Evolutionary conservation across 2,329 filamentous ascomycete genomes (phyloP).

Genomic region (Bipolaris zeicola): DNA sequence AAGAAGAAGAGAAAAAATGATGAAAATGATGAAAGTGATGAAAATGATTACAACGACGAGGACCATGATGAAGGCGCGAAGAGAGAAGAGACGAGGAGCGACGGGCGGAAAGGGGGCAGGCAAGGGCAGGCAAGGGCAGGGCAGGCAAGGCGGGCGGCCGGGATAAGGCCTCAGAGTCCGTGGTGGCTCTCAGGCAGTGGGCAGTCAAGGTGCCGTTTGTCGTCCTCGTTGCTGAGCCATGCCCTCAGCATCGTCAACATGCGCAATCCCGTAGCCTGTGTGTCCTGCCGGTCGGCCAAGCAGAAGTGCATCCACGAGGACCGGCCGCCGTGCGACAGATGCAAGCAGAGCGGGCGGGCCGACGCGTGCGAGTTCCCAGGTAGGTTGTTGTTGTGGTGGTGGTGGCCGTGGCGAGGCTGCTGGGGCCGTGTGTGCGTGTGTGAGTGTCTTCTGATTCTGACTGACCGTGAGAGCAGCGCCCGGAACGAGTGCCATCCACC

Average conservation of each 20-base stretch:
- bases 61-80: not conserved
- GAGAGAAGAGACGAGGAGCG: not conserved
- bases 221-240: not conserved
- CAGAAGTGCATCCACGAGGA: constrained; percentile 50
- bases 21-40: too few species aligned
- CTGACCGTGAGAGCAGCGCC: constrained; percentile 33
- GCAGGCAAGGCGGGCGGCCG: not conserved
- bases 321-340: constrained; percentile 48
- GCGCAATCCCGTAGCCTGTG: constrained; percentile 49
- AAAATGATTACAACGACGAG: too few species aligned
- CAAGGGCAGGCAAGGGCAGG: too few species aligned
- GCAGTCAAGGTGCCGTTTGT: not conserved
- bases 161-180: not conserved
- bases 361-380: constrained; percentile 35
- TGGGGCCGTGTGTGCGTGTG: not conserved
- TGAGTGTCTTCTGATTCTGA: not conserved
- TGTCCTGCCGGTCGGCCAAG: constrained; percentile 48
- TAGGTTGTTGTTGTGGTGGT: not conserved
- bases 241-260: constrained; percentile 22
- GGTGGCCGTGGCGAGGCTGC: not conserved
- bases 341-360: constrained; percentile 41
- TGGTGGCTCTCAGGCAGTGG: not conserved
- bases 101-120: not conserved
- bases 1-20: not conserved
- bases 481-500: constrained; percentile 47